Base-by-base conservation (phyloP, 2,329 filamentous ascomycete species). In the Botrytis deweyae region DNA sequence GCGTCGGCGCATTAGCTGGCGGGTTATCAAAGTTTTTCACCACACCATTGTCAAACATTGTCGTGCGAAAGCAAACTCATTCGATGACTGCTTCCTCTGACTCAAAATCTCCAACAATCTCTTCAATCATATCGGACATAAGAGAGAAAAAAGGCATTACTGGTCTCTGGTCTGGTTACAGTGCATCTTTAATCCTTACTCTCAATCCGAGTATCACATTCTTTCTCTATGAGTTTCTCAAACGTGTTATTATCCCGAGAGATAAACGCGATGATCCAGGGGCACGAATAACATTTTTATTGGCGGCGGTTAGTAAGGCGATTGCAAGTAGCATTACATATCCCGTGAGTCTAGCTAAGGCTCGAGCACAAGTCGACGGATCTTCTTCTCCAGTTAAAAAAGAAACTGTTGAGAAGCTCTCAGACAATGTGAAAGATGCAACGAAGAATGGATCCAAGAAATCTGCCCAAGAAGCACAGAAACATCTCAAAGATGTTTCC, bases 111-210 rank as follows among this genome's bases (percentile, higher is more conserved):
- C 77, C 76, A 2, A 76, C 78, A 4, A 85, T 89, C 6, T 78
- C 82, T 42, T 86, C 91, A 69, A 93, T 93, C 44, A 86, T 91
- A 29, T 82, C 84, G 1, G 86, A 88, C 61, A 95, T 97, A 74
- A 83, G 85, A 59, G 79, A 84, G 2, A 91, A 95, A 80, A 92
- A 91, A 77, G 94, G 94, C 0, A 74, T 94, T 16, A 80, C 85
- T 63, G 94, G 93, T 3, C 91, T 97, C 78, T 97, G 94, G 95
- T 91, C 93, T 0, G 94, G 94, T 0, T 97, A 97, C 81, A 93
- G 92, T 33, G 93, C 94, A 2, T 91, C 88, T 36, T 82, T 97
- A 74, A 86, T 97, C 58, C 84, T 97, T 69, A 95, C 94, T 0
- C 85, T 97, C 42, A 97, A 97, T 79, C 94, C 95, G 1, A 91